Percentiles rank a stretch among this genome's conserved stretches.
phyloP scores from a whole-genome alignment of 148 eudicot species.

The Chenopodium berlandieri region DNA sequence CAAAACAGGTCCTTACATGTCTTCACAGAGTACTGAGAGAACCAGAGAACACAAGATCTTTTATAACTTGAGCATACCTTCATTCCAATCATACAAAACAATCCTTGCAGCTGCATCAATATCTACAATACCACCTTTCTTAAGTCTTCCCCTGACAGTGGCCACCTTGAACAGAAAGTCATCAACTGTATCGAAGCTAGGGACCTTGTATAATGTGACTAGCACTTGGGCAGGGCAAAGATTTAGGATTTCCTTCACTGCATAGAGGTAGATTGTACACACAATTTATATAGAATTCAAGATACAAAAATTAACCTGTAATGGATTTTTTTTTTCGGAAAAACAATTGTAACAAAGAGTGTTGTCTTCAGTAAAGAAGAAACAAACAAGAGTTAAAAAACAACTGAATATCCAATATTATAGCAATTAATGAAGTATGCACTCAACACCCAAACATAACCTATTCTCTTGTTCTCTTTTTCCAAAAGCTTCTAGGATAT shows the following conservation, averaged over 20 bases:
- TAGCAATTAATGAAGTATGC: not conserved
- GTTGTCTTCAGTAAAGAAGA: not conserved
- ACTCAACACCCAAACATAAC: not conserved
- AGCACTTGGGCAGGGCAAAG: conserved; percentile 72
- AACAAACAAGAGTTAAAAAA: not conserved
- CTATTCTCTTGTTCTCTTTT: not conserved
- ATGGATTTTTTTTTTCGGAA: not conserved
- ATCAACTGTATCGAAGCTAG: conserved; percentile 84
- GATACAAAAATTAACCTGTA: not conserved
- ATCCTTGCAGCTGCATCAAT: conserved; percentile 87
- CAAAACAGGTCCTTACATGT: not conserved
- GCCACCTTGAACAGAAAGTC: conserved; percentile 90
- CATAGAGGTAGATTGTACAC: not conserved
- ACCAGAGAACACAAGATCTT: not conserved
- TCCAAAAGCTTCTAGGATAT: not conserved
- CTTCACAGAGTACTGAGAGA: not conserved
- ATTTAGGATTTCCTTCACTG: conserved; percentile 92
- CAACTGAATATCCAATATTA: not conserved
- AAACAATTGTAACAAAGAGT: not conserved
- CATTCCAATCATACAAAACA: conserved; percentile 92
- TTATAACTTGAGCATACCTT: conserved; percentile 45
- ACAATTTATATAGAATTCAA: not conserved
- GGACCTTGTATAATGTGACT: conserved; percentile 74
- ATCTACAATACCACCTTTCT: conserved; percentile 89
- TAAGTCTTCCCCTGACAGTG: conserved; percentile 80